Percentiles rank a stretch among this genome's conserved stretches.
Evolutionary conservation across 2,329 filamentous ascomycete genomes (phyloP).

Genomic region (Gnomoniopsis smithogilvyi): DNA sequence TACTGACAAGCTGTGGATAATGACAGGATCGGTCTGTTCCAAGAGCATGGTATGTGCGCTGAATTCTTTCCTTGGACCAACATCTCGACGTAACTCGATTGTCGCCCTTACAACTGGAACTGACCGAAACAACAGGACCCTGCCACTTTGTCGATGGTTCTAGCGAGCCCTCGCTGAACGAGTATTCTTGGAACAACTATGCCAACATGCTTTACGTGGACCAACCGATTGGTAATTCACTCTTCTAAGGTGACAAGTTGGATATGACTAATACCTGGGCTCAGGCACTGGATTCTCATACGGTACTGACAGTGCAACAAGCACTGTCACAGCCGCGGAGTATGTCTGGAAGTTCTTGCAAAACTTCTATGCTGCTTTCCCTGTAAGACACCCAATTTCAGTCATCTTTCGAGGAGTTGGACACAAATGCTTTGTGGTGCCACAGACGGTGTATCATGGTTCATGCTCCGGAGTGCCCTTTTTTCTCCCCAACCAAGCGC

Average conservation of each 20-base stretch:
- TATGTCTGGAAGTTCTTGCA: conserved; percentile 57
- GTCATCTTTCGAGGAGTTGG: neutral
- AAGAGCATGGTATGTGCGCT: conserved; percentile 31
- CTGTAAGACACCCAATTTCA: conserved; percentile 22
- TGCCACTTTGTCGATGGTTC: conserved; percentile 38
- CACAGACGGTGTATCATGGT: too few species aligned
- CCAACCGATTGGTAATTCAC: conserved; percentile 25
- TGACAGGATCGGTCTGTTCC: conserved; percentile 32
- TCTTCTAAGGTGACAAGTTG: too few species aligned
- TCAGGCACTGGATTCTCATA: conserved; percentile 34
- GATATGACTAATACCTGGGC: neutral
- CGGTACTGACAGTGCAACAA: conserved; percentile 32
- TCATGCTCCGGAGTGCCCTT: too few species aligned
- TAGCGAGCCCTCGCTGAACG: conserved; percentile 37
- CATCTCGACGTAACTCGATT: neutral
- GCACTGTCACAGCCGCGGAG: conserved; percentile 42
- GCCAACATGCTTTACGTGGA: conserved; percentile 41
- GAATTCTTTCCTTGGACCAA: neutral
- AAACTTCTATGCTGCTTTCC: conserved; percentile 62
- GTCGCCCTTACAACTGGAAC: neutral
- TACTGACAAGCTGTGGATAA: neutral
- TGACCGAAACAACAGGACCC: conserved; percentile 25
- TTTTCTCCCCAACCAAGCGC: too few species aligned
- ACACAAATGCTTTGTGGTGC: too few species aligned
- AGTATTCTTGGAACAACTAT: conserved; percentile 38